phyloP scores from a whole-genome alignment of 305 asterid genomes.

The Fraxinus greggii region DNA sequence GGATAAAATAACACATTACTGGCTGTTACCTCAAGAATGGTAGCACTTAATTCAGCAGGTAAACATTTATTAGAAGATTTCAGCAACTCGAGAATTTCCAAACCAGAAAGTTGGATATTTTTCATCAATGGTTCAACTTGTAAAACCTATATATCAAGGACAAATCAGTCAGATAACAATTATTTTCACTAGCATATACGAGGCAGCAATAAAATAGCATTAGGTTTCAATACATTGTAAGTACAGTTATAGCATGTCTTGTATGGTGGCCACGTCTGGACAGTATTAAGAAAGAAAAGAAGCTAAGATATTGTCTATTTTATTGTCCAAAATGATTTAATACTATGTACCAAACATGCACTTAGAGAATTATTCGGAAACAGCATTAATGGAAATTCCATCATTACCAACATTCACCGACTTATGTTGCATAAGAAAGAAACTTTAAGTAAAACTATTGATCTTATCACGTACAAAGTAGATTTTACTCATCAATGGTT shows the following conservation, averaged over 20 bases:
- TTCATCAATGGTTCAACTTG: conserved; percentile 43
- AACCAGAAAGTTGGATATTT: conserved; percentile 30
- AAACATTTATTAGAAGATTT: conserved; percentile 38
- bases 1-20: conserved; percentile 1
- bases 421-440: conserved; percentile 12
- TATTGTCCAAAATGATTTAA: neutral
- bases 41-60: conserved; percentile 50
- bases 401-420: neutral
- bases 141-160: conserved; percentile 34
- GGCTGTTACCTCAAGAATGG: conserved; percentile 64
- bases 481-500: conserved; percentile 77
- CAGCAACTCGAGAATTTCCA: conserved; percentile 59
- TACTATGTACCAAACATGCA: neutral
- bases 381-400: neutral
- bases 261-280: neutral
- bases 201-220: neutral
- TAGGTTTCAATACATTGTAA: conserved; percentile 1
- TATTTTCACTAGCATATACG: neutral
- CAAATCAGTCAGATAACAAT: conserved; percentile 23
- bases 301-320: neutral
- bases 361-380: neutral
- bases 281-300: neutral
- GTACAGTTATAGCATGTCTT: neutral
- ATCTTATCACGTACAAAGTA: conserved; percentile 63
- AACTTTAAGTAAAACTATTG: conserved; percentile 12